Evolutionary conservation across 2,329 filamentous ascomycete genomes (phyloP).

Genomic region (Thielaviopsis ethacetica): DNA sequence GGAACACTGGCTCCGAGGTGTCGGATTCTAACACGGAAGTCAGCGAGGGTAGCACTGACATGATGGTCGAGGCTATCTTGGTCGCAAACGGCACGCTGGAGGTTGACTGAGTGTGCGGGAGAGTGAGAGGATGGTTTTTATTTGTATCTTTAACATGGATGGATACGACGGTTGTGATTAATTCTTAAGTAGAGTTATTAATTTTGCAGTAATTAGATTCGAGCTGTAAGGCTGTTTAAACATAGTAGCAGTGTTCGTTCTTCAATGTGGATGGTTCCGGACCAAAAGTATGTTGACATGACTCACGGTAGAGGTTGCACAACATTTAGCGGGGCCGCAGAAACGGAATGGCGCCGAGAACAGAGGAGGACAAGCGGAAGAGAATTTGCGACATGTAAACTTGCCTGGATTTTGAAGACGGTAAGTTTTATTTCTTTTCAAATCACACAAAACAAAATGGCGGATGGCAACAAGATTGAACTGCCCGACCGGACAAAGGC

Average conservation of each 20-base stretch:
- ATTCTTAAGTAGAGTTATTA: conserved; percentile 4
- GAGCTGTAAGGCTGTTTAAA: too few relatives aligned
- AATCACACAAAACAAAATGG: not conserved
- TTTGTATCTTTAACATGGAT: not conserved
- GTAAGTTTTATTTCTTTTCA: not conserved
- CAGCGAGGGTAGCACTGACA: conserved; percentile 1
- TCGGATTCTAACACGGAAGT: conserved; percentile 5
- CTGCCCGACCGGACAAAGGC: conserved; percentile 1
- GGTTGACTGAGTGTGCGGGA: not conserved
- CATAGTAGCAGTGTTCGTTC: too few relatives aligned
- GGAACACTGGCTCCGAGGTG: not conserved
- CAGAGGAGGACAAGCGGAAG: not conserved
- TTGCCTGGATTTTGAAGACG: not conserved
- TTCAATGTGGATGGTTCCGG: too few relatives aligned
- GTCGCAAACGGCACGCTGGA: conserved; percentile 2
- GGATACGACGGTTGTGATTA: not conserved
- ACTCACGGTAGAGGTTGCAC: not conserved
- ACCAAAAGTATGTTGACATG: not conserved
- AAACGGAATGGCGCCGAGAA: not conserved
- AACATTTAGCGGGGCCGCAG: not conserved
- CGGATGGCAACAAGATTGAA: not conserved
- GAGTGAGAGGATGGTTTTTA: not conserved
- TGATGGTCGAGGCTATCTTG: conserved; percentile 5
- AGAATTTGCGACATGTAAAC: not conserved
- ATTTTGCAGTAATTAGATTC: not conserved